phyloP scores from a whole-genome alignment of 83 land plant species.

The Picea engelmannii region DNA sequence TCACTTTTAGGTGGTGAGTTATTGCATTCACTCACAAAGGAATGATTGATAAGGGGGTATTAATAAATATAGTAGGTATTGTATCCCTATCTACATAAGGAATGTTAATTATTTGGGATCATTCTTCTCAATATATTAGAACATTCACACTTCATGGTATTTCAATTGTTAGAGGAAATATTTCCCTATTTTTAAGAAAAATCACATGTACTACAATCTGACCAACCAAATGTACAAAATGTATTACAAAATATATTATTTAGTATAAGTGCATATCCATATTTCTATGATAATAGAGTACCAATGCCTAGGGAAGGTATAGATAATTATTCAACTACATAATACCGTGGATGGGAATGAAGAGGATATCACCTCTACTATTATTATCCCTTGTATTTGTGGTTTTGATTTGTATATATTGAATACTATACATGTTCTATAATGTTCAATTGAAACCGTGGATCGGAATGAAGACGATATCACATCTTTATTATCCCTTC shows the following conservation, averaged over 20 bases:
- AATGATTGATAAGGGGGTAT: slow-evolving; percentile 74
- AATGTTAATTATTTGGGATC: slow-evolving; percentile 76
- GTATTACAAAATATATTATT: slow-evolving; percentile 62
- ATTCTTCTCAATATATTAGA: slow-evolving; percentile 37
- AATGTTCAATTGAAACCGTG: background rate
- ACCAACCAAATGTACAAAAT: slow-evolving; percentile 53
- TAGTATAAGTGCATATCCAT: slow-evolving; percentile 49
- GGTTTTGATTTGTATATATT: slow-evolving; percentile 72
- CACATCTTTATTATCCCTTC: slow-evolving; percentile 64
- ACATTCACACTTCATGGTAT: slow-evolving; percentile 79
- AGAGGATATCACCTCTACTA: slow-evolving; percentile 21
- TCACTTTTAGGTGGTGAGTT: slow-evolving; percentile 62
- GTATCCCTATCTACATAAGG: slow-evolving; percentile 83
- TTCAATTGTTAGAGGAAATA: slow-evolving; percentile 42
- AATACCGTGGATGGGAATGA: background rate
- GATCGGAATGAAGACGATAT: slow-evolving; percentile 15
- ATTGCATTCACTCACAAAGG: slow-evolving; percentile 81
- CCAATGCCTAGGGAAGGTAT: slow-evolving; percentile 14
- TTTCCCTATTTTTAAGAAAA: slow-evolving; percentile 45
- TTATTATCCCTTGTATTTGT: slow-evolving; percentile 73
- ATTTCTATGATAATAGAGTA: slow-evolving; percentile 7
- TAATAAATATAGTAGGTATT: slow-evolving; percentile 54
- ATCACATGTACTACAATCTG: too few relatives aligned
- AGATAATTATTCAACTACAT: slow-evolving; percentile 1
- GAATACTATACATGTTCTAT: slow-evolving; percentile 46